Base-by-base conservation (phyloP, 805 yeast genomes). In the Starmerella floricola region DNA sequence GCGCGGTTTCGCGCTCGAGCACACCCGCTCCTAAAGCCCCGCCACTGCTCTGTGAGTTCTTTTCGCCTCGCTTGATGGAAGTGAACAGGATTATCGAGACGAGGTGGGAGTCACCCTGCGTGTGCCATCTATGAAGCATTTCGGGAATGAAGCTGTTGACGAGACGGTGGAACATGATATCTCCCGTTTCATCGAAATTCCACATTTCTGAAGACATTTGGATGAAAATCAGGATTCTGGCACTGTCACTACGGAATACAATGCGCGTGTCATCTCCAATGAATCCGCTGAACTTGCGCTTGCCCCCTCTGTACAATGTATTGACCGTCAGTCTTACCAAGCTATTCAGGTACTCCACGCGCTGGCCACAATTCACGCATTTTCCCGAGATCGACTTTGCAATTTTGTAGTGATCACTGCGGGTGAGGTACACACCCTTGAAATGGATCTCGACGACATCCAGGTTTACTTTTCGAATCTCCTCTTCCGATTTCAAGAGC, bases 181-280 rank as follows among this genome's bases (percentile, higher is more conserved):
- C 96, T 2, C 98, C 98, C 50, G 81, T 81, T 55, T 87, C 95
- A 61, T 91, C 97, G 60, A 91, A 91, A 59, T 86, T 85, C 93
- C 96, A 91, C 96, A 91, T 91, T 55, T 91, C 99, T 31, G 80
- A 72, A 1, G 96, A 82, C 47, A 87, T 75, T 57, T 91, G 98
- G 38, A 91, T 76, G 48, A 91, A 67, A 38, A 87, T 81, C 13
- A 84, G 73, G 43, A 88, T 64, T 43, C 81, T 74, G 2, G 96
- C 93, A 31, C 94, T 79, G 54, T 88, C 96, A 1, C 96, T 85
- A 36, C 99, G 70, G 58, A 82, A 88, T 0, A 86, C 83, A 23
- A 91, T 64, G 50, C 78, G 79, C 3, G 98, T 87, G 21, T 74
- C 66, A 8, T 58, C 58, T 1, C 87, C 82, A 36, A 88, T 67